phyloP scores from a whole-genome alignment of 306 rosid species.

The Styphnolobium japonicum region DNA sequence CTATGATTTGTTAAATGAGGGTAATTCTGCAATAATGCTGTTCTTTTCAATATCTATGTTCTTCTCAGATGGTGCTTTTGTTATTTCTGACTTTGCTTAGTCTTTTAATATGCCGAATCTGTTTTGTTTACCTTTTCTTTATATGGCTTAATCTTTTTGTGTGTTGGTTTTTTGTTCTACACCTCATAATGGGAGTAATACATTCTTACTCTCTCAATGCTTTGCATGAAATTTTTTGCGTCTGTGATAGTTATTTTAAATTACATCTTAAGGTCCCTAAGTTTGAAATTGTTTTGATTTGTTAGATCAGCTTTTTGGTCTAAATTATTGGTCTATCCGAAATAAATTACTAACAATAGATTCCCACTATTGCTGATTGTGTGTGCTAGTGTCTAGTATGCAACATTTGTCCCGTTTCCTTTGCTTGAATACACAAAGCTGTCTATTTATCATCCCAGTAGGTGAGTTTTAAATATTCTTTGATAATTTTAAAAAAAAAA shows the following conservation, averaged over 20 bases:
- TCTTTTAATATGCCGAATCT: neutral
- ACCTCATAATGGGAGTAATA: neutral
- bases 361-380: neutral
- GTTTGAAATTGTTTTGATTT: neutral
- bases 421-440: conserved; percentile 26
- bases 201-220: neutral
- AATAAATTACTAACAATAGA: neutral
- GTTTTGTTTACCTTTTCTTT: neutral
- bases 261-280: neutral
- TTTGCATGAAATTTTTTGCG: too few species aligned
- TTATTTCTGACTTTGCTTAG: conserved; percentile 2
- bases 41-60: neutral
- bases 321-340: neutral
- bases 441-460: too few species aligned
- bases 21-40: neutral
- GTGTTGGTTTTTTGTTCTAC: neutral
- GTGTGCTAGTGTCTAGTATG: conserved; percentile 10
- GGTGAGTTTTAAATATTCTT: too few species aligned
- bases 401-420: conserved; percentile 19
- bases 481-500: too few species aligned
- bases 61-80: neutral
- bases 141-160: neutral
- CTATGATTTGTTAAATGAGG: conserved; percentile 5
- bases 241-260: neutral
- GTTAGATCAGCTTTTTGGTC: neutral